A percentile compares a stretch with the other conserved stretches of the same genome.
Evolutionary conservation across 208 protist species (phyloP).

Genomic region (Leishmania gerbilli): DNA sequence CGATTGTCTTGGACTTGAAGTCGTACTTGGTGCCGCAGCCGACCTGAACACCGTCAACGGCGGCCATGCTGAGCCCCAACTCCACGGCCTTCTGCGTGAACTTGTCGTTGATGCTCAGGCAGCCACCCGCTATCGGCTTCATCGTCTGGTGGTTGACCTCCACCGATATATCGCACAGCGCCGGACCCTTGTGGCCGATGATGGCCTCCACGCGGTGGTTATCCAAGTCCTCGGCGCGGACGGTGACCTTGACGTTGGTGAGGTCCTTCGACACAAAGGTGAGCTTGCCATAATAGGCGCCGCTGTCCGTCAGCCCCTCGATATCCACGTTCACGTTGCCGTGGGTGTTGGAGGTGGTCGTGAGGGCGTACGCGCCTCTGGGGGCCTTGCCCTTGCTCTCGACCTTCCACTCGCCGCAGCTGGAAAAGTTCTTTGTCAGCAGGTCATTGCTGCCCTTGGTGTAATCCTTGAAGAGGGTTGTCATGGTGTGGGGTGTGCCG

Average conservation of each 20-base stretch:
- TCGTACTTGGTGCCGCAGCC: slow-evolving; percentile 64
- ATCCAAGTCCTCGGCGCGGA: slow-evolving; percentile 31
- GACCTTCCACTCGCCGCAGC: slow-evolving; percentile 56
- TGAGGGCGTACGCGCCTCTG: slow-evolving; percentile 47
- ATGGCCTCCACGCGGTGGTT: slow-evolving; percentile 67
- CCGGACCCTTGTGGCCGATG: slow-evolving; percentile 25
- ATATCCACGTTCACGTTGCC: slow-evolving; percentile 51
- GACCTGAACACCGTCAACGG: slow-evolving; percentile 40
- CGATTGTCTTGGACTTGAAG: slow-evolving; percentile 44
- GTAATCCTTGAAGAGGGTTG: slow-evolving; percentile 70
- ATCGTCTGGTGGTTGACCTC: slow-evolving; percentile 48
- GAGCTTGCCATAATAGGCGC: slow-evolving; percentile 44
- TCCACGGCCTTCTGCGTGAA: slow-evolving; percentile 50
- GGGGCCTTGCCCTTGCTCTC: slow-evolving; percentile 74
- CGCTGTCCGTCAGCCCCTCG: slow-evolving; percentile 42
- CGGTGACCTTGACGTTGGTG: slow-evolving; percentile 36
- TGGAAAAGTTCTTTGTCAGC: slow-evolving; percentile 65
- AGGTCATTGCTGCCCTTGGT: slow-evolving; percentile 70
- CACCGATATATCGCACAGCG: slow-evolving; percentile 43
- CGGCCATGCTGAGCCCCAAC: slow-evolving; percentile 50
- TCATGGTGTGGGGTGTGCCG: not conserved
- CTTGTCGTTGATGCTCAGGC: slow-evolving; percentile 62
- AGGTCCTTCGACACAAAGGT: slow-evolving; percentile 38
- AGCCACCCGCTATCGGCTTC: slow-evolving; percentile 18
- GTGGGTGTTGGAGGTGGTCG: slow-evolving; percentile 39